phyloP scores from a whole-genome alignment of 331 rosid genomes.

The Spiraea crenata region DNA sequence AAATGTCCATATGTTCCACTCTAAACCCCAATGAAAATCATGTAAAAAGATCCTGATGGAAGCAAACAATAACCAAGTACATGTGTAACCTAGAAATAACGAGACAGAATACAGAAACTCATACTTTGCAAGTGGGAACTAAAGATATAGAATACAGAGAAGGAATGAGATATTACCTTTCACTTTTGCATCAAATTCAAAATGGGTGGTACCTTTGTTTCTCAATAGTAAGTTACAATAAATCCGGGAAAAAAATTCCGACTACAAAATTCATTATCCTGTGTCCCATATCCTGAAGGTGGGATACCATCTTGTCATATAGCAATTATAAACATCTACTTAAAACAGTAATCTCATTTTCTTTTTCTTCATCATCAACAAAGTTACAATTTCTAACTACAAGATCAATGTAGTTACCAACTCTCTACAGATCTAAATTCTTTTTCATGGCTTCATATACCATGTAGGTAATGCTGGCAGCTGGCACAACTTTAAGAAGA shows the following conservation, averaged over 20 bases:
- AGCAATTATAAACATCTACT: constrained; percentile 40
- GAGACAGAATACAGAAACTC: not conserved
- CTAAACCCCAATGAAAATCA: constrained; percentile 11
- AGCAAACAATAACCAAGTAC: constrained; percentile 3
- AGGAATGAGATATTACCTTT: constrained; percentile 22
- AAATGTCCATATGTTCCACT: not conserved
- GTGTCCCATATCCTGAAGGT: constrained; percentile 39
- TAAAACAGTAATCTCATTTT: constrained; percentile 28
- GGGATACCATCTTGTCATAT: constrained; percentile 36
- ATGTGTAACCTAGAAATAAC: not conserved
- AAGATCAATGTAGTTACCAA: constrained; percentile 33
- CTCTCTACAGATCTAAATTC: constrained; percentile 59
- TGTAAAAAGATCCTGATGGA: constrained; percentile 11
- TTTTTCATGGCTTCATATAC: constrained; percentile 78
- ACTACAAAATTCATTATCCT: constrained; percentile 65
- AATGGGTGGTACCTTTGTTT: constrained; percentile 33
- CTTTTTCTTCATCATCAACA: constrained; percentile 33
- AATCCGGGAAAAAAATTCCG: constrained; percentile 50
- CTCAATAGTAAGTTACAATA: constrained; percentile 49
- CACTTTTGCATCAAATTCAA: constrained; percentile 27
- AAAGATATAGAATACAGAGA: not conserved
- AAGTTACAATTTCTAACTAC: constrained; percentile 34
- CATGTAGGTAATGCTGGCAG: constrained; percentile 82
- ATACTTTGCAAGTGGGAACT: not conserved
- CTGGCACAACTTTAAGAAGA: constrained; percentile 88